Evolutionary conservation across 805 yeast genomes (phyloP).

Genomic region (Metschnikowia matae): DNA sequence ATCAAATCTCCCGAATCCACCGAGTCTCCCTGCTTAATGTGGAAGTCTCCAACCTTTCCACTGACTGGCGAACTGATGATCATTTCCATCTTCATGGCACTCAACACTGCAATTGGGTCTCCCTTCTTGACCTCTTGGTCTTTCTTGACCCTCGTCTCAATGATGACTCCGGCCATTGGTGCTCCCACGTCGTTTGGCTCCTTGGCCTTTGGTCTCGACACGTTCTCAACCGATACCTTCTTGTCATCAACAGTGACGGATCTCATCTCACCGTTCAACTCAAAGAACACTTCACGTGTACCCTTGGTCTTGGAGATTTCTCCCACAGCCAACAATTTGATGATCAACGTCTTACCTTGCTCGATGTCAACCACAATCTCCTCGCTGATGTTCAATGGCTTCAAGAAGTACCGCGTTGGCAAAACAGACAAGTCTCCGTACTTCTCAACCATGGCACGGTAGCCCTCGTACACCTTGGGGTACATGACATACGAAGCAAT

Average conservation of each 20-base stretch:
- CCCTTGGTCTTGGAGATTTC: conserved; percentile 84
- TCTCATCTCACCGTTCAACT: conserved; percentile 97
- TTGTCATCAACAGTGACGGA: conserved; percentile 90
- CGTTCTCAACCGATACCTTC: conserved; percentile 77
- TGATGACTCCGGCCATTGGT: conserved; percentile 98
- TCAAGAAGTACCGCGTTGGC: conserved; percentile 87
- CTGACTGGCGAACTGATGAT: conserved; percentile 87
- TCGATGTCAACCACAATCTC: conserved; percentile 87
- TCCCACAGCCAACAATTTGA: conserved; percentile 90
- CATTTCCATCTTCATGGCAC: conserved; percentile 99
- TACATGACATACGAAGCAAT: conserved; percentile 96
- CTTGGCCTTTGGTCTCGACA: conserved; percentile 88
- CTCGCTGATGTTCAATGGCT: conserved; percentile 83
- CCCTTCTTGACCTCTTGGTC: conserved; percentile 94
- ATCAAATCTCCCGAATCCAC: conserved; percentile 93
- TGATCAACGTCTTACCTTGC: conserved; percentile 88
- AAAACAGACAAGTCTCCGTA: conserved; percentile 92
- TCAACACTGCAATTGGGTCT: conserved; percentile 86
- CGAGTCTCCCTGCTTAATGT: conserved; percentile 85
- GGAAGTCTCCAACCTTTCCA: conserved; percentile 76
- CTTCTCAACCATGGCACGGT: conserved; percentile 64
- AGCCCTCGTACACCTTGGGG: conserved; percentile 94
- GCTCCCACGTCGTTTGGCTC: conserved; percentile 94
- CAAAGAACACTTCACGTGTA: conserved; percentile 93
- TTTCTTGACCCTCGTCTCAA: conserved; percentile 86